Conservation (phyloP, 352 stramenopile species). For the Pythium grandisporangium region DNA sequence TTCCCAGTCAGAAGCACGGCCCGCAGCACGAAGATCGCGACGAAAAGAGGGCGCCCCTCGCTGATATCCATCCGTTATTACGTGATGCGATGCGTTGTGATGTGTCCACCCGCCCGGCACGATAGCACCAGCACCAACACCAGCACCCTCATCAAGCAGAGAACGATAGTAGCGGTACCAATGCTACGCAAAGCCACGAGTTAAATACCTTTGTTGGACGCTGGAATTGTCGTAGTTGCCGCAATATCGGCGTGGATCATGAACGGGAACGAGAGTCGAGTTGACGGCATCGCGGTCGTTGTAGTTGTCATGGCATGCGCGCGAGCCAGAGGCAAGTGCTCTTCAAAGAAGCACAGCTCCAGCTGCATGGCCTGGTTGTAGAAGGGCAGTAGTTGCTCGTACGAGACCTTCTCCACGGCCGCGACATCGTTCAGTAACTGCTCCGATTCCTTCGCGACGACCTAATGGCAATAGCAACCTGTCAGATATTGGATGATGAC, state of each 20-base stretch:
- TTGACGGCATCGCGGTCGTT: background rate
- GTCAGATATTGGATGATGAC: too few species aligned
- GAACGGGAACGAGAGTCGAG: slow-evolving; percentile 2
- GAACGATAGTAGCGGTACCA: background rate
- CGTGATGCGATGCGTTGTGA: too few species aligned
- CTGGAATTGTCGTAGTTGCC: background rate
- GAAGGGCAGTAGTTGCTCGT: slow-evolving; percentile 18
- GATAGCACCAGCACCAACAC: too few species aligned
- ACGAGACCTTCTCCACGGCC: slow-evolving; percentile 9
- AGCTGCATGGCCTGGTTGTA: slow-evolving; percentile 48
- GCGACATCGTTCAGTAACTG: slow-evolving; percentile 26
- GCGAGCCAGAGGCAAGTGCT: slow-evolving; percentile 21
- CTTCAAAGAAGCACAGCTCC: slow-evolving; percentile 46
- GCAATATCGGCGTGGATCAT: slow-evolving; percentile 1
- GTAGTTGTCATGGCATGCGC: too few species aligned
- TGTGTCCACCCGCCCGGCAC: too few species aligned
- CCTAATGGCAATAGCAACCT: too few species aligned
- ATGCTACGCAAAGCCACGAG: background rate
- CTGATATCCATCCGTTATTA: slow-evolving; percentile 27
- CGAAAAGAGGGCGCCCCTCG: slow-evolving; percentile 39
- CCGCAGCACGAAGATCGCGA: too few species aligned
- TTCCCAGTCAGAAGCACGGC: too few species aligned
- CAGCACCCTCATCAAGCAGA: too few species aligned
- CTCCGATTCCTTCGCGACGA: slow-evolving; percentile 18
- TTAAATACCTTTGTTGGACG: background rate